Conservation (phyloP, 352 stramenopile species). For the Phytophthora macrochlamydospora region DNA sequence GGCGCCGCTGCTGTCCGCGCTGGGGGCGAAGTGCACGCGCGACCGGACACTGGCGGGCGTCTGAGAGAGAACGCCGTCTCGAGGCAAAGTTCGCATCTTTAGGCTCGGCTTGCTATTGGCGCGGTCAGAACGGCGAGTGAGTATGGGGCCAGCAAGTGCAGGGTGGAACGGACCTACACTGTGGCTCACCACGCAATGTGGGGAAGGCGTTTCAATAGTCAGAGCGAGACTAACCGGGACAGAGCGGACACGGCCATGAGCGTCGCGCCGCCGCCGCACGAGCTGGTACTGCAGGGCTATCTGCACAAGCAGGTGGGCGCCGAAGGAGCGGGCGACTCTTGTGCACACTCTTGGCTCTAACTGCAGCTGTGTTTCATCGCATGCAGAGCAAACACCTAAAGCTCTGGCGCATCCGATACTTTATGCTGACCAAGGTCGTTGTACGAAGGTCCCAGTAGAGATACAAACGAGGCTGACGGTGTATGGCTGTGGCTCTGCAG, state of each 20-base stretch:
- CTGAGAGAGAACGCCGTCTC: too few species aligned
- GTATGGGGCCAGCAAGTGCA: background rate
- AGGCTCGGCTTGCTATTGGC: background rate
- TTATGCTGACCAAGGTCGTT: slow-evolving; percentile 69
- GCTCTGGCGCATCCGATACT: slow-evolving; percentile 89
- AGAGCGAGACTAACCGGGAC: background rate
- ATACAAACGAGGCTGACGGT: slow-evolving; percentile 1
- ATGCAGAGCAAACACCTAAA: slow-evolving; percentile 84
- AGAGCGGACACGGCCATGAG: slow-evolving; percentile 41
- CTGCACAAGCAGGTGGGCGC: slow-evolving; percentile 76
- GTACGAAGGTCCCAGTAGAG: background rate
- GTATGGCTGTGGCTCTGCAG: slow-evolving; percentile 27
- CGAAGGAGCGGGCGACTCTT: too few species aligned
- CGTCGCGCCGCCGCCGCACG: slow-evolving; percentile 40
- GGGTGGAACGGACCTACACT: background rate
- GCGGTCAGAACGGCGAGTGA: background rate
- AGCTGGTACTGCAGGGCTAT: slow-evolving; percentile 79
- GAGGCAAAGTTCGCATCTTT: slow-evolving; percentile 23
- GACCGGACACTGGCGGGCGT: slow-evolving; percentile 2
- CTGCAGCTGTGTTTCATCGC: background rate
- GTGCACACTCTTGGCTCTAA: too few species aligned
- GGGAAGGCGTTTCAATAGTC: background rate
- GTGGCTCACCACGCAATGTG: background rate
- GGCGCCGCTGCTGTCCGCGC: slow-evolving; percentile 6
- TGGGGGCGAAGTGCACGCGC: slow-evolving; percentile 1